A percentile compares a stretch with the other conserved stretches of the same genome.
phyloP scores from a whole-genome alignment of 2,329 filamentous ascomycete genomes.

The Trichoderma polysporum region DNA sequence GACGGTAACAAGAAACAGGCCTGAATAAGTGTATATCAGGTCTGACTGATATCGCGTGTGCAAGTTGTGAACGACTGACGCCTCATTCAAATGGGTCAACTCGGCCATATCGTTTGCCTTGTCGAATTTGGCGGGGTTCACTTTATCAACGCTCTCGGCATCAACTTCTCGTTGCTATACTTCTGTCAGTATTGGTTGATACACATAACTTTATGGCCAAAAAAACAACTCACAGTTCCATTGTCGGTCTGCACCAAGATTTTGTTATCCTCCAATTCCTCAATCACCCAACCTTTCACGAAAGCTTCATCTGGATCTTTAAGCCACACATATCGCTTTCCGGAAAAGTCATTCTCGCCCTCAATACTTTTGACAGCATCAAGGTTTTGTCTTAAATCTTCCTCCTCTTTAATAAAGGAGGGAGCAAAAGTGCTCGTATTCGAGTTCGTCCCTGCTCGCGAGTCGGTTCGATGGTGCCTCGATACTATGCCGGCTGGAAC shows the following conservation, averaged over 20 bases:
- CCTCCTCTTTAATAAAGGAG: conserved; percentile 90
- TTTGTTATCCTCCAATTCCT: conserved; percentile 68
- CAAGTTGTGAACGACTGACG: conserved; percentile 95
- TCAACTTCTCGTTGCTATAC: conserved; percentile 80
- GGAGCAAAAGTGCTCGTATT: conserved; percentile 84
- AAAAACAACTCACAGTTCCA: conserved; percentile 64
- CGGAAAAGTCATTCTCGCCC: conserved; percentile 98
- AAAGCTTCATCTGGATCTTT: conserved; percentile 85
- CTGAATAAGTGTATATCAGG: conserved; percentile 97
- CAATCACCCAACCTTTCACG: conserved; percentile 86
- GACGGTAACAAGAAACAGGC: conserved; percentile 92
- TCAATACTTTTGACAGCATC: conserved; percentile 73
- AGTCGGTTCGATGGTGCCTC: conserved; percentile 55
- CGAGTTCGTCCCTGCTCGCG: conserved; percentile 61
- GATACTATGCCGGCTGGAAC: conserved; percentile 38
- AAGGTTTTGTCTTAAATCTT: conserved; percentile 63
- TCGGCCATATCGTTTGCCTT: conserved; percentile 99
- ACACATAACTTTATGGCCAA: neutral
- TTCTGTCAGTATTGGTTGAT: conserved; percentile 24
- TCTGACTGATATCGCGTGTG: conserved; percentile 94
- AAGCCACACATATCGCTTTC: conserved; percentile 97
- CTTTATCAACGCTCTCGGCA: conserved; percentile 88
- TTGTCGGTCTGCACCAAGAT: conserved; percentile 92
- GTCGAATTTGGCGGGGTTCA: conserved; percentile 99
- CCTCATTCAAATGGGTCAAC: conserved; percentile 94